Base-by-base conservation (phyloP, 352 stramenopile genomes). In the Globisporangium polare region DNA sequence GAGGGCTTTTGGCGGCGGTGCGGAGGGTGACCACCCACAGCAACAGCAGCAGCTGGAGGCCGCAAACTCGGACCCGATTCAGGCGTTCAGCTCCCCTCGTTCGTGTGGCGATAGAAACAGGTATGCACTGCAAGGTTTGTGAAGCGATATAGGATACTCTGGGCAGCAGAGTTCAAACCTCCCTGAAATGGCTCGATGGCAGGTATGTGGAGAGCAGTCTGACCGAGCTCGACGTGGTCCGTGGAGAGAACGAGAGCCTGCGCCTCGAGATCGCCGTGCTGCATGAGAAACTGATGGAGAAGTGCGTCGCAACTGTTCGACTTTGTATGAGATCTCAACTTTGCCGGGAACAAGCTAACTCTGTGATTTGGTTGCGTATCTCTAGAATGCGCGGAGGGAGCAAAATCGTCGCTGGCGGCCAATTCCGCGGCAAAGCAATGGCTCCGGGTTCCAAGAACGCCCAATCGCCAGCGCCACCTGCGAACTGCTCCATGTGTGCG, bases 351-450 rank as follows among this genome's bases (percentile, higher is more conserved):
- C n/a, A 29, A 29, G 29, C 35, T 41, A 29, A 39, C 35, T 41
- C 1, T 59, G 18, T 55, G 18, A 46, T 35, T 37, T 20, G 26
- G 15, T 52, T 59, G 3, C 13, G 13, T 26, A 33, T 46, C 22
- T 50, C 8, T 13, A 80, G 72, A 52, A 77, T 80, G 62, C 67
- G 67, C 24, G 72, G 72, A 2, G 67, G 66, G 13, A 75, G 61
- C 20, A 80, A 77, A 53, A 60, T 80, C 3, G 64, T 80, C 17
- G 72, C 63, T 20, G 72, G 72, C 5, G 70, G 72, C 0, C 72
- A 80, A 60, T 80, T 77, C 24, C 72, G 72, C 13, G 70, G 68
- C 53, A 60, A 57, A 41, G 65, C 52, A 0, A 52, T 60, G 1
- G 12, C 18, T 45, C 7, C 33, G 29, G 52, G 29, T 1, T 50